Evolutionary conservation across 306 rosid genomes (phyloP), one percentile per base, ranked within the genome.

Genomic region (Luffa acutangula): DNA sequence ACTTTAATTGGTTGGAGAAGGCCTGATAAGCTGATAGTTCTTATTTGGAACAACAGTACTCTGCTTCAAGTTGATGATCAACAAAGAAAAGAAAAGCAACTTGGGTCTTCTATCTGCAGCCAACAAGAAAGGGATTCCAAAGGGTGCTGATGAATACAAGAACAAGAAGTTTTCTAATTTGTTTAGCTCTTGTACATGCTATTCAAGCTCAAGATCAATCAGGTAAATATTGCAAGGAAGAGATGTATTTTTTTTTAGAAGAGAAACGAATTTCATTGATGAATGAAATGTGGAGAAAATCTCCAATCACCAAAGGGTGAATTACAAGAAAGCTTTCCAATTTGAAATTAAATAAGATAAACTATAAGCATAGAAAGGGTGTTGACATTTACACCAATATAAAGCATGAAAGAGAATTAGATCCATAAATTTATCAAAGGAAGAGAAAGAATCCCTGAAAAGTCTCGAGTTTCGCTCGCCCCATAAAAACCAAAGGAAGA

Each of bases 181-280:
- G 52, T 17, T 9, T 76, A 9, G 56, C 53, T 77, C 33, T 77
- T 21, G 18, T 71, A 21, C 56, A 20, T n/a, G 3, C 18, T 15
- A 21, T 59, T 57, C 80, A 59, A 43, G 80, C 71, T 31, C 80
- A 77, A 43, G 69, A 77, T 77, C 80, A 77, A 59, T 17, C 80
- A 58, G 80, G 80, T 77, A 56, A 56, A 42, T 15, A 1, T 6
- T 54, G 56, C 58, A 8, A 65, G 2, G 67, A 10, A 17, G 37
- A 65, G 15, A 15, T 37, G 31, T 15, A 15, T 37, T 37, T 64
- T 17, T n/a, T n/a, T n/a, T n/a, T n/a, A n/a, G n/a, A n/a, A n/a
- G n/a, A n/a, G n/a, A n/a, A n/a, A n/a, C n/a, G n/a, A n/a, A n/a
- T n/a, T n/a, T n/a, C n/a, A n/a, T n/a, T n/a, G n/a, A n/a, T n/a